Evolutionary conservation across 768 basidiomycete species (phyloP), one percentile per base, ranked within the genome.

Genomic region (Dictyophora rubrovolvata): DNA sequence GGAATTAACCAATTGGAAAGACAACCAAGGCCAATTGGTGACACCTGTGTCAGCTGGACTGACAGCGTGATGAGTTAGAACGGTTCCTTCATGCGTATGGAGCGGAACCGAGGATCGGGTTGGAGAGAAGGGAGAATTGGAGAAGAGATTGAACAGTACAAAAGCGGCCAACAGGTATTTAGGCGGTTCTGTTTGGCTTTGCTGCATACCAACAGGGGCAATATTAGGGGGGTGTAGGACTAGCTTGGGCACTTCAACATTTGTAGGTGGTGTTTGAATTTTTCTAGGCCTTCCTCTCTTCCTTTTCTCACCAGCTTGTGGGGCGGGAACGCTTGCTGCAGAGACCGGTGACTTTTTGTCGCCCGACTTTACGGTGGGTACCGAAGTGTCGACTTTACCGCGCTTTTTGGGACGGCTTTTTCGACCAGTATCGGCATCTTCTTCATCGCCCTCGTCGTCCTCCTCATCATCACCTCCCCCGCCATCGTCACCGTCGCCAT

Each of bases 221-320:
- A 47, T 35, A 17, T 20, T 54, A 21, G 72, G 57, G 6, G 42
- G 42, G 33, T 22, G 22, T 28, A 55, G 51, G 12, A 62, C 47
- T 48, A 48, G 54, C 9, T 47, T 51, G 14, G 57, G 57, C 22
- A 37, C 35, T 6, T 48, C 68, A n/a, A 78, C 70, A 17, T 78
- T 74, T 0, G 80, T 73, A 11, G 79, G 75, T 42, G 42, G 42
- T 14, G 42, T 42, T n/a, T 42, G 42, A 50, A 83, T 77, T 73
- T 92, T 92, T 65, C 88, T 79, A 16, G 90, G 90, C 33, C 90
- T 73, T 14, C 90, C 90, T 8, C 90, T 79, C 74, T 93, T 93
- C 64, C 89, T 78, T 75, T 90, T 92, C 73, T 89, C 87, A 16
- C 70, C 66, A 53, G 70, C 63, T 48, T 64, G 51, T 60, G 66